These are phyloP conservation scores for Paraleonurus japonicus DNA, from an alignment of 257 asterid genomes.

Conservation along the genomic window DNA sequence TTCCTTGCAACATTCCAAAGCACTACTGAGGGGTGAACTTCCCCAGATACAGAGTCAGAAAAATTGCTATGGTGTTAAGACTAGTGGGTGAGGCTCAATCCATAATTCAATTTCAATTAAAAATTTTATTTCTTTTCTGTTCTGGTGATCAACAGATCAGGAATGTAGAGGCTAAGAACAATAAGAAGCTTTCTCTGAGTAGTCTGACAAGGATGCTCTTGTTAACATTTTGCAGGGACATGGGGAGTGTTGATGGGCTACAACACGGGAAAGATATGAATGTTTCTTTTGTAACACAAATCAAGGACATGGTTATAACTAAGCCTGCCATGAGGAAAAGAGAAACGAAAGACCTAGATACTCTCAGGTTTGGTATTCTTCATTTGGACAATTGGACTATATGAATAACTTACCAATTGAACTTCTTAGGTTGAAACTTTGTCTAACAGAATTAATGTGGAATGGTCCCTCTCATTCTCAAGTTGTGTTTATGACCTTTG, in stretches of 20 bases:
- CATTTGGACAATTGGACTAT: not conserved
- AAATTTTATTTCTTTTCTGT: not conserved
- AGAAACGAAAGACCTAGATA: constrained; percentile 31
- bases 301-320: constrained; percentile 24
- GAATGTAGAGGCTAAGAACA: constrained; percentile 10
- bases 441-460: too few species aligned
- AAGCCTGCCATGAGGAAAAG: constrained; percentile 32
- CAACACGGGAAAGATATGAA: constrained; percentile 21
- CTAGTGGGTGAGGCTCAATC: constrained; percentile 43
- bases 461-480: constrained; percentile 7
- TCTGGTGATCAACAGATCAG: constrained; percentile 15
- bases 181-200: constrained; percentile 1
- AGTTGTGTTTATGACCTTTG: not conserved
- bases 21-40: constrained; percentile 37
- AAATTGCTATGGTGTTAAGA: constrained; percentile 32
- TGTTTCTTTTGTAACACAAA: constrained; percentile 27
- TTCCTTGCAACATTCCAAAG: constrained; percentile 38
- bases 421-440: not conserved
- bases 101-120: constrained; percentile 15
- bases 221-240: constrained; percentile 32
- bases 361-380: constrained; percentile 44
- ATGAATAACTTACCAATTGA: constrained; percentile 11
- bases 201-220: constrained; percentile 25
- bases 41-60: constrained; percentile 40
- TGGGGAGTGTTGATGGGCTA: constrained; percentile 20